These are phyloP conservation scores for Setaria italica DNA, from an alignment of 202 grass and related monocot species.

Conservation along the genomic window DNA sequence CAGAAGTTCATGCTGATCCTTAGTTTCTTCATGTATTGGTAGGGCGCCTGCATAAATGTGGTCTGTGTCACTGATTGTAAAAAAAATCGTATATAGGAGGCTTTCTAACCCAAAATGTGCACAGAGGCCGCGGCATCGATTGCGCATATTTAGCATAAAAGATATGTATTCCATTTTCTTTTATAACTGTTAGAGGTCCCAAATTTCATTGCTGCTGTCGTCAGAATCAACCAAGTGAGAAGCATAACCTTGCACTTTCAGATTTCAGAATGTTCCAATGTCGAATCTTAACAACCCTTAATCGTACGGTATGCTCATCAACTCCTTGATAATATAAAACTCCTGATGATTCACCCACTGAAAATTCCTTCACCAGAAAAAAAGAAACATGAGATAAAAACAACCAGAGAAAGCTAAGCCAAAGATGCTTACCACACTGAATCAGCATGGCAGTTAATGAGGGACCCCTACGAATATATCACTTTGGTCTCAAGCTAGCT, in stretches of 20 bases:
- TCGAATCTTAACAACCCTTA: background rate
- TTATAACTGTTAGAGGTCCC: too few species aligned
- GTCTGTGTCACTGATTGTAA: background rate
- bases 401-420: background rate
- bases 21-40: background rate
- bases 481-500: background rate
- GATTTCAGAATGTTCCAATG: background rate
- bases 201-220: too few species aligned
- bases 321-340: background rate
- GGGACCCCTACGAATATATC: background rate
- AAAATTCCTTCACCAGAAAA: background rate
- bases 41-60: background rate
- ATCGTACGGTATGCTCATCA: too few species aligned
- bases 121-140: too few species aligned
- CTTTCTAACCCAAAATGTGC: too few species aligned
- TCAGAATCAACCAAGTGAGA: background rate
- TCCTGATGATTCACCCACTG: background rate
- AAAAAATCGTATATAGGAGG: background rate
- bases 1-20: background rate
- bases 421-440: background rate
- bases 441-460: conserved; percentile 23
- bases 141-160: too few species aligned
- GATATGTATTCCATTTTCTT: too few species aligned
- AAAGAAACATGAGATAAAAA: background rate
- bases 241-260: background rate